Base-by-base conservation (phyloP, 1,284 basidiomycete species). In the Neolentinus lepideus region DNA sequence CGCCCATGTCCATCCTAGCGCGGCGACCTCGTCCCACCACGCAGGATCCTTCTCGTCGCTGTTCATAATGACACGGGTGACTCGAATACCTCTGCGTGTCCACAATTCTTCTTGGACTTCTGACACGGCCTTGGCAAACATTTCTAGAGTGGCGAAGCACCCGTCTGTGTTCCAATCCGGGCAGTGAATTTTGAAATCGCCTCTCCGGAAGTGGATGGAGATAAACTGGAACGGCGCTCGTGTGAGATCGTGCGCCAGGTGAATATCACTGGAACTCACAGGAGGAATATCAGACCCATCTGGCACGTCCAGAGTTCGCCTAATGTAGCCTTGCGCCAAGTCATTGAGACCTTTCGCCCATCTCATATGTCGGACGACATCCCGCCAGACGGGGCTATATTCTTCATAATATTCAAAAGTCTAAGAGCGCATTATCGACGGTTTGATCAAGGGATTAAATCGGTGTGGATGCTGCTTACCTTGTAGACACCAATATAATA, bases 11-110 rank as follows among this genome's bases (percentile, higher is more conserved):
- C 86, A 88, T 2, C 87, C 87, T 54, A 77, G 67, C 10, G 71
- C 66, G 26, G 69, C 69, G 9, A 89, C 81, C 33, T 76, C 77
- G 29, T 75, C 71, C 84, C 88, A 89, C 85, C 86, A 90, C 12
- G 70, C 72, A 9, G 73, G 65, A 63, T 88, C 77, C 54, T 68
- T 64, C 67, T 90, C 88, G 64, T 90, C 88, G 59, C 83, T 87
- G 12, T 85, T 88, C 72, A 90, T 78, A 57, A 90, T 74, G 43
- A 90, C 82, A 10, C 78, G 60, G 25, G 67, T 67, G 14, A 81
- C 76, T 14, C 66, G 67, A 19, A 83, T 66, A 0, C 80, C 80
- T 59, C 79, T 78, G 47, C 72, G 73, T 54, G 73, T 66, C 45
- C 69, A 63, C 26, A 88, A 67, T 58, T 83, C 79, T 3, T 75